phyloP scores from a whole-genome alignment of 2,329 filamentous ascomycete species.

The Aspergillus fructus region DNA sequence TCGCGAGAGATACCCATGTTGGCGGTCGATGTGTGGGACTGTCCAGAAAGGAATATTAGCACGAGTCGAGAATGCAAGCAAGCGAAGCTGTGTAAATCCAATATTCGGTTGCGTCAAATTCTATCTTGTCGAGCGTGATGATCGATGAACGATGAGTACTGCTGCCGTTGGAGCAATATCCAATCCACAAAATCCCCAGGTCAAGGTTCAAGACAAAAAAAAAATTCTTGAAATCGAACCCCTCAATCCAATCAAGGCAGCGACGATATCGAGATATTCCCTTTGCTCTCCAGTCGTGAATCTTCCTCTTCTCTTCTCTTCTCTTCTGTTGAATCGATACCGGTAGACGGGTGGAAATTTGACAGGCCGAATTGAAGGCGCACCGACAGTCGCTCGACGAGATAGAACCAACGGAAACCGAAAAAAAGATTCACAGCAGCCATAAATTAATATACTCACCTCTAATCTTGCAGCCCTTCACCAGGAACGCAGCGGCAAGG shows the following conservation, averaged over 20 bases:
- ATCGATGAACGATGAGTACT: not conserved
- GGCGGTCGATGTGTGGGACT: conserved; percentile 63
- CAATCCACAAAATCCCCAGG: not conserved
- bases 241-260: not conserved
- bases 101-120: not conserved
- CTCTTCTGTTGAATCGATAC: not conserved
- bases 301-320: not conserved
- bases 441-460: conserved; percentile 36
- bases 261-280: not conserved
- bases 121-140: conserved; percentile 7
- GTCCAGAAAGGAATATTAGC: conserved; percentile 13
- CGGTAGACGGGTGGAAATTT: not conserved
- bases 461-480: conserved; percentile 47
- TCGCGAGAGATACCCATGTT: conserved; percentile 99
- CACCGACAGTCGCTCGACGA: conserved; percentile 18
- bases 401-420: conserved; percentile 26
- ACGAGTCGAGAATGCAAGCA: not conserved
- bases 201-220: not conserved
- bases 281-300: not conserved
- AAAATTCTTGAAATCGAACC: not conserved
- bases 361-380: conserved; percentile 3
- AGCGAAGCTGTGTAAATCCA: conserved; percentile 1
- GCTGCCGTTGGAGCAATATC: not conserved
- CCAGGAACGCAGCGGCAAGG: conserved; percentile 43
- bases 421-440: conserved; percentile 17